Percentiles rank a stretch among this genome's conserved stretches.
These are phyloP conservation scores for Botryosphaeria dothidea DNA, from an alignment of 2,329 filamentous ascomycete genomes.

Conservation along the genomic window DNA sequence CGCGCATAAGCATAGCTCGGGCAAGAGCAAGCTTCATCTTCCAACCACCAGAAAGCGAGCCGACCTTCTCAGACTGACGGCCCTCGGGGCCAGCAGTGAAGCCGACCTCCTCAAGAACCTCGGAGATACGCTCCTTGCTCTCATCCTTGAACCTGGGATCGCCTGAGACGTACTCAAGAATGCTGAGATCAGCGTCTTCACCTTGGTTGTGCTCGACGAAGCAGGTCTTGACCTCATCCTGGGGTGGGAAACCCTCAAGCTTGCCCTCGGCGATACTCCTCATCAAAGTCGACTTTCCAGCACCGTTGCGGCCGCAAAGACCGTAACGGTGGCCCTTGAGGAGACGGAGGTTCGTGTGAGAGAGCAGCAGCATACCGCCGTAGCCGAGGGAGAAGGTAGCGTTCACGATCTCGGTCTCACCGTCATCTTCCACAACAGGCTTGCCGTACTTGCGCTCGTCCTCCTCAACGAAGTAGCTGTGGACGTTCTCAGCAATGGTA, in stretches of 20 bases:
- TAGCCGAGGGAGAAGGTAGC: conserved; percentile 97
- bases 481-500: conserved; percentile 70
- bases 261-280: conserved; percentile 93
- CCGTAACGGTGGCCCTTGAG: conserved; percentile 97
- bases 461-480: conserved; percentile 77
- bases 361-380: conserved; percentile 94
- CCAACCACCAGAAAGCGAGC: conserved; percentile 95
- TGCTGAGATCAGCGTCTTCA: conserved; percentile 94
- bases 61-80: conserved; percentile 84
- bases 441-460: conserved; percentile 85
- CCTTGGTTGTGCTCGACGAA: conserved; percentile 99
- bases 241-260: conserved; percentile 92
- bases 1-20: conserved; percentile 92
- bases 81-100: conserved; percentile 90
- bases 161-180: conserved; percentile 88
- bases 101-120: conserved; percentile 86
- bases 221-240: conserved; percentile 90
- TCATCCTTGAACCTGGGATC: conserved; percentile 82
- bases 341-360: conserved; percentile 90
- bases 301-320: conserved; percentile 94
- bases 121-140: conserved; percentile 76
- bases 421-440: conserved; percentile 83
- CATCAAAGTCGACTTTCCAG: conserved; percentile 99
- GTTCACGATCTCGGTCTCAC: conserved; percentile 95
- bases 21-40: conserved; percentile 99